Base-by-base conservation (phyloP, 1,284 basidiomycete species). In the Marasmius tenuissimus region DNA sequence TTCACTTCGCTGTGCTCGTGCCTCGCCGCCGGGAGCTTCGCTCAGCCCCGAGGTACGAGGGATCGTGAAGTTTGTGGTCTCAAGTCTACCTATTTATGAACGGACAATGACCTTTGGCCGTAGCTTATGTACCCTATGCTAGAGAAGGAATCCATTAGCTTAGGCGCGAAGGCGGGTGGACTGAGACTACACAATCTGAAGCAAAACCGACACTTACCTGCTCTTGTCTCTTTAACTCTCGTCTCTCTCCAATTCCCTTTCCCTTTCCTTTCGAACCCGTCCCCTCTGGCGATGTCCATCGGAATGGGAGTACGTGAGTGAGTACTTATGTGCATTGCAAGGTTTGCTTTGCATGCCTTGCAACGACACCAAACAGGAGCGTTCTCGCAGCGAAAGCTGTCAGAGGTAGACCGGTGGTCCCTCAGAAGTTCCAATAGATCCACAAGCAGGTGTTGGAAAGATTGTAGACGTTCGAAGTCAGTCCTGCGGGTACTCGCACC, bases 371-470 rank as follows among this genome's bases (percentile, higher is more conserved):
- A 54, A 37, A 18, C n/a, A 12, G 52, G 52, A 9, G 52, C 37
- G 4, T 12, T 34, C 8, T n/a, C 4, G 16, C 52, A 54, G 16
- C 52, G 52, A 4, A 54, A n/a, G 6, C 38, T 54, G 11, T 38
- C 12, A 16, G 52, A 18, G 35, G n/a, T 18, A 11, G 33, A 37
- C n/a, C 35, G 34, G 34, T 54, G 52, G 9, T 34, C 34, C 1
- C 4, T 54, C 14, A 54, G 52, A 38, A 16, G 33, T n/a, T 37
- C 52, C n/a, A 54, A 37, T 14, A 54, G 16, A 37, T 54, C 52
- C 7, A 42, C 20, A 14, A 60, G 59, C 22, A 60, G 45, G 33
- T 60, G 59, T 22, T 60, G 59, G 33, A 60, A 55, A 45, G 27
- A 48, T 35, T 48, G 42, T 18, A 60, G 20, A 38, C 53, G 53